Conservation (phyloP, 176 grass and related monocot genomes). For the Avena sativa region DNA sequence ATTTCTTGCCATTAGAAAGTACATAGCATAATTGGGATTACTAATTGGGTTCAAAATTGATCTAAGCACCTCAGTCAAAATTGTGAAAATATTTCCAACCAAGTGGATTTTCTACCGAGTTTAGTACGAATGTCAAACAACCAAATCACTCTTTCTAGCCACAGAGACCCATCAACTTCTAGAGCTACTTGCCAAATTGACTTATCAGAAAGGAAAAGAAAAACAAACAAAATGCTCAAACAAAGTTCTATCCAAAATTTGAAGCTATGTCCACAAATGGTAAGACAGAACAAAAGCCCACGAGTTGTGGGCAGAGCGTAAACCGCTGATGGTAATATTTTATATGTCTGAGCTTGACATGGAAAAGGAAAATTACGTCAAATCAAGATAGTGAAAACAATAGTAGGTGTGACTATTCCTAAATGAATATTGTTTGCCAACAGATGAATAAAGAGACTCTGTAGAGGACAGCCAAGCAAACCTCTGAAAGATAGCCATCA, state of each 20-base stretch:
- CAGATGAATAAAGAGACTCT: neutral
- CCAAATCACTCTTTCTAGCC: neutral
- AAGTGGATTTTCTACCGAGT: neutral
- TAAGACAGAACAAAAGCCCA: neutral
- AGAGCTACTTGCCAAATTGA: neutral
- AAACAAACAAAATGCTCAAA: neutral
- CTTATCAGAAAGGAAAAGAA: neutral
- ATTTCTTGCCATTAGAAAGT: slow-evolving; percentile 3
- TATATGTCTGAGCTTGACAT: neutral
- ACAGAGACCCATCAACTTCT: neutral
- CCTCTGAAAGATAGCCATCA: slow-evolving; percentile 91
- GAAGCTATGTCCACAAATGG: neutral
- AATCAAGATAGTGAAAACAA: neutral
- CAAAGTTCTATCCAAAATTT: neutral
- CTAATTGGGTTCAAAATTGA: neutral
- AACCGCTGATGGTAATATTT: slow-evolving; percentile 6
- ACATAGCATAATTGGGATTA: neutral
- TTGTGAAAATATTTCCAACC: slow-evolving; percentile 5
- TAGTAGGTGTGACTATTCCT: neutral
- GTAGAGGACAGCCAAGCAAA: slow-evolving; percentile 29
- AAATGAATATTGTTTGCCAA: neutral
- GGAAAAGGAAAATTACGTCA: neutral
- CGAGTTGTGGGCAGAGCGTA: neutral
- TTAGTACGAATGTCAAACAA: neutral
- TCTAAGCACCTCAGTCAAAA: slow-evolving; percentile 1